Evolutionary conservation across 129 eudicot species (phyloP), one percentile per base, ranked within the genome.

Genomic region (Sambucus nigra): DNA sequence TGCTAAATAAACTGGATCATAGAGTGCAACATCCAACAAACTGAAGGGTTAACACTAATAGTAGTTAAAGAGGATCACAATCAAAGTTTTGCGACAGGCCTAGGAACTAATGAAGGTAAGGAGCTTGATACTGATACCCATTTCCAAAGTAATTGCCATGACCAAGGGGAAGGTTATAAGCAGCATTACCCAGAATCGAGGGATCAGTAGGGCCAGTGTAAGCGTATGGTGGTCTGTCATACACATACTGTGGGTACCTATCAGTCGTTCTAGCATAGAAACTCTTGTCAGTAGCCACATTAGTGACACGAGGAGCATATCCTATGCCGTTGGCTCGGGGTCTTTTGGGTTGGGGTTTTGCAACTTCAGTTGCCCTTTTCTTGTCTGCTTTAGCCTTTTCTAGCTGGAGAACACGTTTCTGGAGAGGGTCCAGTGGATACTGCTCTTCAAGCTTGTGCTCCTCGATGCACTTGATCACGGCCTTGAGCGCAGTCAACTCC

Each of bases 351-450:
- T 82, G 99, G 47, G 99, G 99, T 61, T 91, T 91, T 13, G 82
- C 60, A 23, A 82, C 84, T 82, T 91, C 99, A 10, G 91, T 86
- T 23, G 84, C 99, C 57, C 77, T 78, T 70, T 91, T 91, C 79
- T 75, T 82, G 72, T 86, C 99, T 31, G 94, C 95, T 70, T 91
- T 91, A 45, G 74, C 94, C 76, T 91, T 91, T 76, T 91, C 99
- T 0, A 86, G 84, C 60, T 82, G 75, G 53, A 63, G 63, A 16
- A 91, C 81, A 54, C 82, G 84, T 62, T 86, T 86, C 58, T 75
- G 84, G 51, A 91, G 94, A 20, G 94, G 76, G 44, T 77, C 99
- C 53, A 80, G 5, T 0, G 94, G 94, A 81, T 76, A 91, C 47
- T 70, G 75, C 25, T 70, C 69, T 60, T 82, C 99, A 18, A 86